phyloP scores from a whole-genome alignment of 805 yeast species.

The Starmerella davenportii region DNA sequence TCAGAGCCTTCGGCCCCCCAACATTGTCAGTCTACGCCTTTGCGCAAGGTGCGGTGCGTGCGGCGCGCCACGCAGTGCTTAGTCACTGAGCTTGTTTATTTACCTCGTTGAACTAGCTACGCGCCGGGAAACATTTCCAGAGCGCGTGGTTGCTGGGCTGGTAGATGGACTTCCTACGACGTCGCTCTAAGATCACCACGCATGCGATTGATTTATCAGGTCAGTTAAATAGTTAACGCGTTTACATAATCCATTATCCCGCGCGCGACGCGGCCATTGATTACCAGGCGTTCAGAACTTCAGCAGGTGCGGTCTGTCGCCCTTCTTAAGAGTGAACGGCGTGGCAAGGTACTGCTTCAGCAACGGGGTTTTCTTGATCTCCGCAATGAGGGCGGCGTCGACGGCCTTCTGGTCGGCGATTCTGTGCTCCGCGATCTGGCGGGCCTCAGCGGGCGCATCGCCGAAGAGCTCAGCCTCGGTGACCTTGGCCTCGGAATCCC shows the following conservation, averaged over 20 bases:
- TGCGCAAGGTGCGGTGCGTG: too few species aligned
- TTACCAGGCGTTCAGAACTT: constrained; percentile 46
- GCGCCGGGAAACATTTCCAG: too few species aligned
- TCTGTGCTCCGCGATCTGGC: constrained; percentile 82
- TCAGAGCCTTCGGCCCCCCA: too few species aligned
- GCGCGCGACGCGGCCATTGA: background rate
- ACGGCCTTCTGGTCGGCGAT: constrained; percentile 90
- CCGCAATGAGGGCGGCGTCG: constrained; percentile 79
- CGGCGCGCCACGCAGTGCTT: too few species aligned
- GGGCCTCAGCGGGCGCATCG: constrained; percentile 56
- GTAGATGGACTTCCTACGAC: too few species aligned
- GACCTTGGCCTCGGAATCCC: constrained; percentile 61
- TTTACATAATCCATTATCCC: background rate
- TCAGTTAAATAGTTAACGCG: background rate
- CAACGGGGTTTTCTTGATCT: constrained; percentile 93
- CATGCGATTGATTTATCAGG: background rate
- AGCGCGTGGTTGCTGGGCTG: too few species aligned
- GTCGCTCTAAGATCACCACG: too few species aligned
- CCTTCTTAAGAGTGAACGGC: constrained; percentile 90
- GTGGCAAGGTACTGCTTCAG: constrained; percentile 92
- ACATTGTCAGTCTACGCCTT: too few species aligned
- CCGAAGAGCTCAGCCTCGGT: constrained; percentile 80
- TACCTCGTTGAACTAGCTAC: too few species aligned
- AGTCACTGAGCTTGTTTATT: too few species aligned
- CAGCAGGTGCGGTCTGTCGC: constrained; percentile 97